Percentiles rank a stretch among this genome's conserved stretches.
These are phyloP conservation scores for Malassezia restricta DNA, from an alignment of 1,284 basidiomycete species.

Conservation along the genomic window DNA sequence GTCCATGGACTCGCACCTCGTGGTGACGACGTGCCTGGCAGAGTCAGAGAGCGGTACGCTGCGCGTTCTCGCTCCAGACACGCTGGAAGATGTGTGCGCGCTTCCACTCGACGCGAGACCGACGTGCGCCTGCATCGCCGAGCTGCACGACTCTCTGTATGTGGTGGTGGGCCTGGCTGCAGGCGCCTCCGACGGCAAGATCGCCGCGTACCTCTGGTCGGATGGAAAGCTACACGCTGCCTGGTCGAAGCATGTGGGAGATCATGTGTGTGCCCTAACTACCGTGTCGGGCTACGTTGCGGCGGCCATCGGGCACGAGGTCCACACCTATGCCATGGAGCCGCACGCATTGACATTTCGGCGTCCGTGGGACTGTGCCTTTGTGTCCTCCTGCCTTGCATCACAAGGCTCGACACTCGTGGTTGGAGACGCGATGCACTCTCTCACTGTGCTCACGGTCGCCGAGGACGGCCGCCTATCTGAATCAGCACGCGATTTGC, in stretches of 20 bases:
- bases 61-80: too few species aligned
- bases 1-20: too few species aligned
- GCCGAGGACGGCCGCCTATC: constrained; percentile 17
- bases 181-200: too few species aligned
- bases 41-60: too few species aligned
- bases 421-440: constrained; percentile 39
- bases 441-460: constrained; percentile 34
- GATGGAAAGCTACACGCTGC: constrained; percentile 10
- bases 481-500: constrained; percentile 37
- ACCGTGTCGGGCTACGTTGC: constrained; percentile 18
- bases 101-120: too few species aligned
- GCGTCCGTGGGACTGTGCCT: constrained; percentile 30
- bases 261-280: constrained; percentile 34
- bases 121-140: too few species aligned
- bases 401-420: constrained; percentile 20
- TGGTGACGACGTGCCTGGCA: too few species aligned
- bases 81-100: too few species aligned
- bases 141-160: too few species aligned
- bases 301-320: constrained; percentile 37
- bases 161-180: too few species aligned
- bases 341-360: neutral
- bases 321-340: constrained; percentile 18
- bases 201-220: too few species aligned
- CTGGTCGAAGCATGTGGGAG: constrained; percentile 24
- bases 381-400: constrained; percentile 32